Evolutionary conservation across 2,329 filamentous ascomycete genomes (phyloP).

Genomic region (Domatiomyces globalis): DNA sequence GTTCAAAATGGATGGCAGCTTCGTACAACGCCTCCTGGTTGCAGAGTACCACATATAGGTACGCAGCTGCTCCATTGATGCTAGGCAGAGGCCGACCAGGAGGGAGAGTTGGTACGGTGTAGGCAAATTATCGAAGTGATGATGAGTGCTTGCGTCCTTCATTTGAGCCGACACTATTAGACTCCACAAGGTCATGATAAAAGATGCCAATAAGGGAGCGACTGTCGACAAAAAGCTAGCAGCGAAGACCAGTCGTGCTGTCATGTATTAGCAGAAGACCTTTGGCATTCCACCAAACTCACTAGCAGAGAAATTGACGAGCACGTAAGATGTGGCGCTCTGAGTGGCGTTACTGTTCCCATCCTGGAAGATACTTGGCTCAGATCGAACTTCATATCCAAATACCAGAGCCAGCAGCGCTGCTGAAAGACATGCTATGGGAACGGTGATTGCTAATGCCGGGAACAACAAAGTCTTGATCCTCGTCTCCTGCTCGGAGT

Average conservation of each 20-base stretch:
- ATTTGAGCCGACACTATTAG: slow-evolving; percentile 7
- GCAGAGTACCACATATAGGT: slow-evolving; percentile 12
- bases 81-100: slow-evolving; percentile 13
- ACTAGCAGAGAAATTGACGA: slow-evolving; percentile 16
- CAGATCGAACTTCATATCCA: slow-evolving; percentile 11
- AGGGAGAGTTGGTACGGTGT: slow-evolving; percentile 17
- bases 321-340: slow-evolving; percentile 8
- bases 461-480: slow-evolving; percentile 10
- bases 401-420: slow-evolving; percentile 13
- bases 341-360: slow-evolving; percentile 4
- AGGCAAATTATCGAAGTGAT: slow-evolving; percentile 10
- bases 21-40: slow-evolving; percentile 1
- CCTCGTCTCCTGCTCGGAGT: not conserved
- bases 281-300: not conserved
- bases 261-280: not conserved
- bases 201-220: slow-evolving; percentile 14
- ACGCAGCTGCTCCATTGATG: slow-evolving; percentile 11
- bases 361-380: slow-evolving; percentile 6
- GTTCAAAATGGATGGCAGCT: slow-evolving; percentile 5
- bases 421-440: slow-evolving; percentile 12
- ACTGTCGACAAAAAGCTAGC: slow-evolving; percentile 15
- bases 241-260: slow-evolving; percentile 13
- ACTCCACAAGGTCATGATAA: slow-evolving; percentile 14
- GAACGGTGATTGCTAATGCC: slow-evolving; percentile 9
- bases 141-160: slow-evolving; percentile 5